Evolutionary conservation across 2,329 filamentous ascomycete genomes (phyloP).

Genomic region (Calonectria pseudoturangicola): DNA sequence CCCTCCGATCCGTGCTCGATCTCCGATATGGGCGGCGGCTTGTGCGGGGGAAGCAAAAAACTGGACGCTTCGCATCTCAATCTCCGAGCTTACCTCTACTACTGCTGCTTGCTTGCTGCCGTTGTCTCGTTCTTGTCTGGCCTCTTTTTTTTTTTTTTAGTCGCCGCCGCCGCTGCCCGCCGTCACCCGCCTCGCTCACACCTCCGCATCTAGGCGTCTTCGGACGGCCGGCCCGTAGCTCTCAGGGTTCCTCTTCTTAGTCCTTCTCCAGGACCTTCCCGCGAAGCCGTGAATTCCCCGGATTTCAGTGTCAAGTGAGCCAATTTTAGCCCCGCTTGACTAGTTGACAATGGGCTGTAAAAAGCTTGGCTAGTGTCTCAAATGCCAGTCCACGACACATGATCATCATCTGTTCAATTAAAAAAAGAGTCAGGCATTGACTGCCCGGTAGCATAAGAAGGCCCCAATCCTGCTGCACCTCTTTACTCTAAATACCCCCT

Average conservation of each 20-base stretch:
- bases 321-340: constrained; percentile 3
- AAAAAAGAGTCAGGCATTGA: constrained; percentile 10
- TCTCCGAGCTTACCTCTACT: constrained; percentile 36
- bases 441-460: constrained; percentile 11
- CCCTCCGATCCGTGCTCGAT: constrained; percentile 44
- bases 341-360: constrained; percentile 4
- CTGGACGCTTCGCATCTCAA: constrained; percentile 45
- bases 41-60: constrained; percentile 42
- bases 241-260: constrained; percentile 31
- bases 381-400: constrained; percentile 13
- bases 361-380: background rate
- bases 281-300: constrained; percentile 37
- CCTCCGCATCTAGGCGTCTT: constrained; percentile 28
- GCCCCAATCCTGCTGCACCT: background rate
- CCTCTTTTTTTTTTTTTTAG: constrained; percentile 13
- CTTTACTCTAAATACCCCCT: background rate
- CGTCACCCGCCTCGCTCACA: constrained; percentile 19
- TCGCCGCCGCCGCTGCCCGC: constrained; percentile 20
- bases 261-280: background rate
- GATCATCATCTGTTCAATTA: constrained; percentile 8
- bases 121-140: background rate
- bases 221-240: constrained; percentile 34
- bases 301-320: constrained; percentile 8
- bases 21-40: constrained; percentile 40
- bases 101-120: background rate